Evolutionary conservation across 331 rosid species (phyloP), one percentile per base, ranked within the genome.

Genomic region (Stylosanthes scabra): DNA sequence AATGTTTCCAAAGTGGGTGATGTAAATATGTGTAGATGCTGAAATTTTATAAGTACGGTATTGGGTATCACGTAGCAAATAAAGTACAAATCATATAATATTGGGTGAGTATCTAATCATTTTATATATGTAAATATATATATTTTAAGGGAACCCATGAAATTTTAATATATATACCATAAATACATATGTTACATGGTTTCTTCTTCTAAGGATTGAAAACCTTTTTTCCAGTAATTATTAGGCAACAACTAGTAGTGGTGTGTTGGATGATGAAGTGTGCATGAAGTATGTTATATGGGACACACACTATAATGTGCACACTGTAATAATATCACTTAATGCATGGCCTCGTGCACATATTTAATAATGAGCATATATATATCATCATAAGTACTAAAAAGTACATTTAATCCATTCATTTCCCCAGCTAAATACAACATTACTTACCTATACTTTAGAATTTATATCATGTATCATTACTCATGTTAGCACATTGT

Each of bases 261-360:
- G 85, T 74, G 85, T 74, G 74, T 73, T 86, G 69, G 80, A 87
- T 78, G 57, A 63, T 76, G 83, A 84, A 82, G 85, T 86, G 81
- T 84, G 90, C 81, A 78, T 79, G 72, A 90, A 88, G 93, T 71
- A 42, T 70, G 85, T 76, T 73, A 54, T 73, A 54, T 63, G 74
- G 76, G 80, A 65, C 72, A 78, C 81, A 65, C 81, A 63, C 76
- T 29, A 85, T 78, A 77, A 78, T 77, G 59, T 72, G 77, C 68
- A 67, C 72, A 52, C 74, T 56, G 41, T 74, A 29, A 74, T 74
- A 15, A 85, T 74, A 62, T 74, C 77, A 71, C 84, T 70, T 67
- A 71, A 74, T 72, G 60, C 72, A 71, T 76, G 78, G 73, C 65
- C 83, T 82, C 83, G 87, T 86, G 88, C 88, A 71, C 83, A 80